Evolutionary conservation across 106 monocot genomes (phyloP).

Genomic region (Dioscorea zingiberensis): DNA sequence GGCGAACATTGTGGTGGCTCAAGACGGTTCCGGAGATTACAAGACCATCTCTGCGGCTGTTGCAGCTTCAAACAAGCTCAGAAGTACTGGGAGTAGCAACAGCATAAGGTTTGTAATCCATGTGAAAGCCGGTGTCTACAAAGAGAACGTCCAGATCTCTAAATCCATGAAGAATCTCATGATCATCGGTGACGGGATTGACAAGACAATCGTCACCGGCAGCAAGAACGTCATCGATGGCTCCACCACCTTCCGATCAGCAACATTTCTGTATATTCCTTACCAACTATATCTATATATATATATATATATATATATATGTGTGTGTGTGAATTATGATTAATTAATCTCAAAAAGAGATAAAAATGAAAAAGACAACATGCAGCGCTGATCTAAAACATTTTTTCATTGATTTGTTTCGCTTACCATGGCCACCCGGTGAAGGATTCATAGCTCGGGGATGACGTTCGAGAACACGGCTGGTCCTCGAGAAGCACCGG

Average conservation of each 20-base stretch:
- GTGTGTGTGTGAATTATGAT: too few species aligned
- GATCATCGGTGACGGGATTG: constrained; percentile 3
- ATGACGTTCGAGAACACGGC: constrained; percentile 24
- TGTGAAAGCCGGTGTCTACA: constrained; percentile 2
- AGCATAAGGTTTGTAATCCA: constrained; percentile 2
- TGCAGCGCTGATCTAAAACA: too few species aligned
- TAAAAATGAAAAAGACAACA: too few species aligned
- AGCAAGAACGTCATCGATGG: not conserved
- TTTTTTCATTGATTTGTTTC: too few species aligned
- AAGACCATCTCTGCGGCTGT: constrained; percentile 25
- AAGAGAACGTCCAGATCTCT: not conserved
- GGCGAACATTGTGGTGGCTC: constrained; percentile 16
- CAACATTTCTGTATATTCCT: constrained; percentile 1
- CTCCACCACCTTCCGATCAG: constrained; percentile 2
- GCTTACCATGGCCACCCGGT: constrained; percentile 5
- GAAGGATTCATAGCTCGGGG: constrained; percentile 10
- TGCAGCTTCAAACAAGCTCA: not conserved
- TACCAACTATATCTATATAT: too few species aligned
- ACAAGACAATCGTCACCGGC: not conserved
- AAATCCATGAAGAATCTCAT: not conserved
- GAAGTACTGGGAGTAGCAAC: too few species aligned
- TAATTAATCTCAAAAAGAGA: too few species aligned
- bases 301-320: too few species aligned
- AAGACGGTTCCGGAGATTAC: constrained; percentile 25
- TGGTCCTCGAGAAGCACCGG: constrained; percentile 20